These are phyloP conservation scores for Begonia loranthoides DNA, from an alignment of 306 rosid genomes.

Conservation along the genomic window DNA sequence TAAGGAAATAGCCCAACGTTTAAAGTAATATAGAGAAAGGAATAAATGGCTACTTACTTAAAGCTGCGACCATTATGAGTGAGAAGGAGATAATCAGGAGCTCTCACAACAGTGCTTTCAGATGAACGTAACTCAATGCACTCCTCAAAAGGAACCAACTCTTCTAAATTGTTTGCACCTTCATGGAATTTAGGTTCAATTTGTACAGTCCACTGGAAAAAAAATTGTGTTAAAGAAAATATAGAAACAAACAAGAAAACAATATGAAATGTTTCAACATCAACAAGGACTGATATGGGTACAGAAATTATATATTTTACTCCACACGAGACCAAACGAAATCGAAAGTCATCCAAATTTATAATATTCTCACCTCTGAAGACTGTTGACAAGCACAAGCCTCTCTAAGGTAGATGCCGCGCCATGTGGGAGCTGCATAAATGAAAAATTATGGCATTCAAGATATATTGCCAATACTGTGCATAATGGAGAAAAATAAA, in stretches of 20 bases:
- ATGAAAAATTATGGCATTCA: slow-evolving; percentile 2
- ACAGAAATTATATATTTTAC: neutral
- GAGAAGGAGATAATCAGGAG: slow-evolving; percentile 72
- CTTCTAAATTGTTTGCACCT: slow-evolving; percentile 75
- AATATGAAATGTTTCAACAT: neutral
- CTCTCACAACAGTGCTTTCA: slow-evolving; percentile 54
- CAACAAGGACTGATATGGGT: neutral
- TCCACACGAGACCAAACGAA: too few relatives aligned
- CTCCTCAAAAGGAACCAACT: slow-evolving; percentile 91
- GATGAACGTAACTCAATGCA: slow-evolving; percentile 67
- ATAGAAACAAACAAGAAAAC: neutral
- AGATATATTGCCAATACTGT: slow-evolving; percentile 4
- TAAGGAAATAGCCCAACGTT: too few relatives aligned
- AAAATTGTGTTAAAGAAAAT: slow-evolving; percentile 5
- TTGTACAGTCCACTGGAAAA: slow-evolving; percentile 77
- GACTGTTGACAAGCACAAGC: slow-evolving; percentile 55
- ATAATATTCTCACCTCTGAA: slow-evolving; percentile 62
- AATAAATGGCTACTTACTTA: slow-evolving; percentile 41
- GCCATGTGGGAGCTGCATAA: slow-evolving; percentile 46
- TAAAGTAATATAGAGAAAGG: too few relatives aligned
- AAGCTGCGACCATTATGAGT: slow-evolving; percentile 89
- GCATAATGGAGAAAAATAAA: too few relatives aligned
- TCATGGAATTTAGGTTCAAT: slow-evolving; percentile 84
- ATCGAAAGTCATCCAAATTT: too few relatives aligned
- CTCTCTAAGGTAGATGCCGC: slow-evolving; percentile 95